These are phyloP conservation scores for Arabidopsis thaliana DNA, from an alignment of 345 rosid genomes.

Conservation along the genomic window DNA sequence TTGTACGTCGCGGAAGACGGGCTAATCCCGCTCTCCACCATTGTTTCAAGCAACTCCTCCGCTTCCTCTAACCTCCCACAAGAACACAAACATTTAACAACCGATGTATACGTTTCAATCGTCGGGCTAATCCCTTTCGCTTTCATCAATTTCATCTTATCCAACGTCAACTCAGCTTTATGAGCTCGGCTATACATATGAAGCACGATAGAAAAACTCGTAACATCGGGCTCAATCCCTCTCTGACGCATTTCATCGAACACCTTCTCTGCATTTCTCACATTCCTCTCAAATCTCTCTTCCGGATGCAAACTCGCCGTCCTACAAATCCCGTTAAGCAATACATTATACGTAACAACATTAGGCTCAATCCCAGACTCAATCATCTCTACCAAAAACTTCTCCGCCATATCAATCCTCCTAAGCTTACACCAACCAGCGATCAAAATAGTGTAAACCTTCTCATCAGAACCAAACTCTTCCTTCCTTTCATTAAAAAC, in stretches of 20 bases:
- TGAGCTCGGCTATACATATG: constrained; percentile 86
- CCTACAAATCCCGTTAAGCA: constrained; percentile 82
- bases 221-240: constrained; percentile 83
- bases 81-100: constrained; percentile 79
- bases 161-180: constrained; percentile 71
- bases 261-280: constrained; percentile 70
- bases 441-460: constrained; percentile 70
- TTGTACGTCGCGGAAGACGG: constrained; percentile 72
- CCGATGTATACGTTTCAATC: constrained; percentile 72
- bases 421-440: constrained; percentile 81
- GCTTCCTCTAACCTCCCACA: constrained; percentile 77
- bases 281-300: constrained; percentile 64
- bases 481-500: constrained; percentile 59
- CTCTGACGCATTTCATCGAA: constrained; percentile 79
- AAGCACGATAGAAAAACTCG: constrained; percentile 75
- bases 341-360: constrained; percentile 71
- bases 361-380: constrained; percentile 71
- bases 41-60: constrained; percentile 65
- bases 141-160: constrained; percentile 74
- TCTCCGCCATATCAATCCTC: constrained; percentile 76
- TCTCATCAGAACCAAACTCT: constrained; percentile 51
- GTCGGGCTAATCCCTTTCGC: constrained; percentile 68
- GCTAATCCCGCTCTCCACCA: constrained; percentile 63
- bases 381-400: constrained; percentile 69
- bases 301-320: constrained; percentile 78